Evolutionary conservation across 768 basidiomycete species (phyloP), one percentile per base, ranked within the genome.

Genomic region (Tylopilus vinaceipallidus): DNA sequence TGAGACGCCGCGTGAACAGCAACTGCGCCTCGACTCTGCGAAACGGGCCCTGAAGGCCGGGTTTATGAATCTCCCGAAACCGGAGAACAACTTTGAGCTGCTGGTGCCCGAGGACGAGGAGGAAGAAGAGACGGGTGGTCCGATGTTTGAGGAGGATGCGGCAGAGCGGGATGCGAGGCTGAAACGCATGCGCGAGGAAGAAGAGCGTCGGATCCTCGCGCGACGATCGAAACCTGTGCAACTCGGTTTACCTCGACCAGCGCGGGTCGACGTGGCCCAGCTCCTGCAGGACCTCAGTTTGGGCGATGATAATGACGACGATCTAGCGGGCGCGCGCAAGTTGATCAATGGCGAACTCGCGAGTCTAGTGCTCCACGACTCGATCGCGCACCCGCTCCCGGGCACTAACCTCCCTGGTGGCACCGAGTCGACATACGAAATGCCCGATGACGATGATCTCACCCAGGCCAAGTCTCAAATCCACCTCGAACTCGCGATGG

Each of bases 11-110:
- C 82, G 86, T 30, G 88, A 92, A 40, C 79, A 85, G 54, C 82
- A 81, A 13, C 67, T 83, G 48, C 85, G 80, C 23, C 66, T 70
- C 13, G 76, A 76, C 48, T 81, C 84, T 20, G 77, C 82, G 5
- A 91, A 93, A 65, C 80, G 85, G 33, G 82, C 87, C 1, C 77
- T 98, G 44, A 78, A 87, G 57, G 80, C 83, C 10, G 89, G 87
- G 6, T 98, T 98, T 71, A 78, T 78, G 71, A 84, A 68, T 52
- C 75, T 99, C 14, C 97, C 97, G 0, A 85, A 84, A 57, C 94
- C 97, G 0, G 92, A 98, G 72, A 98, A 98, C 67, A 95, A 98
- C 68, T 98, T 98, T 59, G 95, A 98, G 70, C 73, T 99, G 39
- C 79, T 95, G 36, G 84, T 95, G 9, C 91, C 91, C 3, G 95